Percentiles rank a stretch among this genome's conserved stretches.
Evolutionary conservation across 768 basidiomycete species (phyloP).

Genomic region (Auricularia auricula-judae): DNA sequence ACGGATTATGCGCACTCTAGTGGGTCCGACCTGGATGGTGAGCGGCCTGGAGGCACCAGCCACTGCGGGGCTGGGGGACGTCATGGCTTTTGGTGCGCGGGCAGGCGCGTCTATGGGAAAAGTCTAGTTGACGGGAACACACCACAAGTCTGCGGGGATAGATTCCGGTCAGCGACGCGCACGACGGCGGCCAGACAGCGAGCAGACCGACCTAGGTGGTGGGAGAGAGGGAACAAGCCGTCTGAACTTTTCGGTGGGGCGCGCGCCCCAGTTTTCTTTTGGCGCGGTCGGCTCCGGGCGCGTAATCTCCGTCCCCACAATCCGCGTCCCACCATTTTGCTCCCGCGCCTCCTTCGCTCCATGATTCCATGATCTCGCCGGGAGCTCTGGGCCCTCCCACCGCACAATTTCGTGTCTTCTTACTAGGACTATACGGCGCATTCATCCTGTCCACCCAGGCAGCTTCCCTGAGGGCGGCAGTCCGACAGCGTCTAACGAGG

Average conservation of each 20-base stretch:
- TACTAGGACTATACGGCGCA: too few species aligned
- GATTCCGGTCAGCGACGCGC: background rate
- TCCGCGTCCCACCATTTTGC: too few species aligned
- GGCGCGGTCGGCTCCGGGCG: background rate
- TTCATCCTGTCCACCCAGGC: too few species aligned
- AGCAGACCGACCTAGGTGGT: background rate
- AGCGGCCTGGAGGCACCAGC: slow-evolving; percentile 18
- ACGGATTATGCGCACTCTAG: slow-evolving; percentile 17
- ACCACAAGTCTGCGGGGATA: background rate
- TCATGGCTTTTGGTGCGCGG: background rate
- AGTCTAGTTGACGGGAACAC: background rate
- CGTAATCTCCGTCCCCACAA: background rate
- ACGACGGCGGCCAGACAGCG: background rate
- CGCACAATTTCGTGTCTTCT: too few species aligned
- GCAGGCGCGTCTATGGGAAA: background rate
- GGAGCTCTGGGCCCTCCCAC: too few species aligned
- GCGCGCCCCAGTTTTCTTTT: background rate
- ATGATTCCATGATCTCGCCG: too few species aligned
- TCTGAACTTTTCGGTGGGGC: background rate
- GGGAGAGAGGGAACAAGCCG: background rate
- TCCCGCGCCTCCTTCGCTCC: too few species aligned
- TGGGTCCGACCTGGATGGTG: slow-evolving; percentile 19
- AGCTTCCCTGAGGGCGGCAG: too few species aligned
- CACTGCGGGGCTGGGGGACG: background rate
- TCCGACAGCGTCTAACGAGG: too few species aligned